Evolutionary conservation across 306 rosid species (phyloP).

Genomic region (Citrullus colocynthis): DNA sequence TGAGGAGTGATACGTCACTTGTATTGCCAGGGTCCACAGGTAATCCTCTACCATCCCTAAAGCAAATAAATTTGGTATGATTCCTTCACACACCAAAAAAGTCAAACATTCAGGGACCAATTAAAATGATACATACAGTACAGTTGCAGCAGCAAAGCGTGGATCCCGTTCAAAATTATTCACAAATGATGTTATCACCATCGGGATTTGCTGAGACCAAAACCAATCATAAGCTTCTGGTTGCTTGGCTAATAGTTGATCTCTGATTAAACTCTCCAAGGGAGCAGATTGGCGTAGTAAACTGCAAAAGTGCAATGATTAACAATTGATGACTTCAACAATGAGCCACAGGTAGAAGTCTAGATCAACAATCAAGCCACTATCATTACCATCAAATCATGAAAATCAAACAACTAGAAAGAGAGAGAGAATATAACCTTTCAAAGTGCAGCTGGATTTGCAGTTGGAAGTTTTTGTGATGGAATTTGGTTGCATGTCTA

Average conservation of each 20-base stretch:
- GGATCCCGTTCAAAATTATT: slow-evolving; percentile 53
- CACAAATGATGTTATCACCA: slow-evolving; percentile 55
- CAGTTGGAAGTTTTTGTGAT: not conserved
- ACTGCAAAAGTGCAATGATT: slow-evolving; percentile 41
- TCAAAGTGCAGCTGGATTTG: not conserved
- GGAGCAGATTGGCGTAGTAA: slow-evolving; percentile 72
- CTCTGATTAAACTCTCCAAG: slow-evolving; percentile 71
- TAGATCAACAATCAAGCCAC: not conserved
- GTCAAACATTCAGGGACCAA: not conserved
- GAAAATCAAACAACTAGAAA: not conserved
- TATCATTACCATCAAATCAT: not conserved
- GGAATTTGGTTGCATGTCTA: not conserved
- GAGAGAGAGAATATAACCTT: not conserved
- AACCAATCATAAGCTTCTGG: slow-evolving; percentile 86
- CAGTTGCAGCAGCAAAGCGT: slow-evolving; percentile 50
- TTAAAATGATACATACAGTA: slow-evolving; percentile 38
- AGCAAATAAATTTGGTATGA: slow-evolving; percentile 18
- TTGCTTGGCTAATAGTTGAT: slow-evolving; percentile 61
- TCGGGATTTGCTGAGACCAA: slow-evolving; percentile 83
- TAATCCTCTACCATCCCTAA: slow-evolving; percentile 52
- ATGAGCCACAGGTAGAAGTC: not conserved
- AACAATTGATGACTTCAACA: not conserved
- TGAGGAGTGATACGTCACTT: slow-evolving; percentile 54
- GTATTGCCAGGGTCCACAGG: slow-evolving; percentile 29
- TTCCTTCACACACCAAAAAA: slow-evolving; percentile 3